Base-by-base conservation (phyloP, 2,329 filamentous ascomycete species). In the Apiospora marii region DNA sequence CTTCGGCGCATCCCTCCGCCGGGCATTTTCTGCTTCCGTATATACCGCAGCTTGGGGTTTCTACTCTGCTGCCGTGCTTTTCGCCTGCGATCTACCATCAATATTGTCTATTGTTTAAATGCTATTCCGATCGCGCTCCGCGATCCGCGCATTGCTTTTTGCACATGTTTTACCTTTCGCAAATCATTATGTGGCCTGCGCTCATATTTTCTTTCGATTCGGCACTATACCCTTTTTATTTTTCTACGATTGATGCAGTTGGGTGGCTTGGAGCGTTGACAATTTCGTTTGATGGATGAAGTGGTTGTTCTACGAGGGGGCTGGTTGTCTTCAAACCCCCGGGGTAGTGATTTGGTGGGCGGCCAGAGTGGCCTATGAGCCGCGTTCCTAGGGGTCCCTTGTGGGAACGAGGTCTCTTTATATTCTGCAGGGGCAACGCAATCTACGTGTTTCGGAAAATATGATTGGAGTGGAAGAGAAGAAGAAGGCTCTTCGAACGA, bases 141-240 rank as follows among this genome's bases (percentile, higher is more conserved):
- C 68, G 68, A 44, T 24, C 27, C n/a, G 41, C 44, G 67, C 41
- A 68, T 30, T 46, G n/a, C 41, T 68, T 68, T 41, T 68, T 46
- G n/a, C 67, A 34, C 8, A 24, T 44, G 64, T 24, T 43, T 13
- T 14, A 43, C 22, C 14, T 24, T 27, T 30, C 24, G 64, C 64
- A 24, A 67, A 67, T 58, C 22, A 27, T 44, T 44, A 27, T 61
- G 46, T 22, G 69, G 69, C 24, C 49, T 22, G 49, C 49, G 46
- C 24, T 13, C 43, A n/a, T 61, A 44, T 67, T 24, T 48, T 70
- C 67, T 72, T 69, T 24, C 44, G 6, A 44, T 72, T 69, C 69
- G 46, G 68, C 46, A 48, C 43, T 71, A 73, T 73, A 73, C 69
- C 72, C 72, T 24, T 43, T 58, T 43, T 58, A 7, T 48, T 48